phyloP scores from a whole-genome alignment of 352 stramenopile genomes.

The Saprolegnia parasitica region DNA sequence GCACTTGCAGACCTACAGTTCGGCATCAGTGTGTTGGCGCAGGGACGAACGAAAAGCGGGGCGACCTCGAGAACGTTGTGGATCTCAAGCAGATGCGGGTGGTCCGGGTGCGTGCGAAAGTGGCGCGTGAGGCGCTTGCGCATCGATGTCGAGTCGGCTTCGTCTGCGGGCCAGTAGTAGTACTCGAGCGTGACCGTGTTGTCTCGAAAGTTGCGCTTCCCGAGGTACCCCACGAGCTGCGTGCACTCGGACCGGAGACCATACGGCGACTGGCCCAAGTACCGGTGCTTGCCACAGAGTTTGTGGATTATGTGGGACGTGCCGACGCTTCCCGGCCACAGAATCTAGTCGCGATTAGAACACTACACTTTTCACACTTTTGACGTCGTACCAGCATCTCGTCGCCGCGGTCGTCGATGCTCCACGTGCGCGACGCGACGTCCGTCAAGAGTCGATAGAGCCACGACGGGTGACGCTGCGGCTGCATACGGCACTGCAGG shows the following conservation, averaged over 20 bases:
- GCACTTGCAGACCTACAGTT: slow-evolving; percentile 15
- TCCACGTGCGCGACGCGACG: slow-evolving; percentile 27
- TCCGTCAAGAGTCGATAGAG: slow-evolving; percentile 25
- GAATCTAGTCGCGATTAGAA: slow-evolving; percentile 1
- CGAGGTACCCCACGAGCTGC: slow-evolving; percentile 25
- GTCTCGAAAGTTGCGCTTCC: slow-evolving; percentile 27
- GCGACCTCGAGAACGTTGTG: slow-evolving; percentile 26
- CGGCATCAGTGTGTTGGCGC: not conserved
- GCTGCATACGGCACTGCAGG: slow-evolving; percentile 25
- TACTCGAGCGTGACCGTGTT: slow-evolving; percentile 28
- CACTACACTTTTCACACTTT: not conserved
- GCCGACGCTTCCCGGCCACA: slow-evolving; percentile 28
- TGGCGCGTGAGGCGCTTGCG: slow-evolving; percentile 25
- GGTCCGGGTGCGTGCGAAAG: slow-evolving; percentile 28
- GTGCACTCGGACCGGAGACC: slow-evolving; percentile 24
- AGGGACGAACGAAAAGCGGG: not conserved
- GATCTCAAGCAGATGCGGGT: slow-evolving; percentile 27
- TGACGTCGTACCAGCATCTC: slow-evolving; percentile 25
- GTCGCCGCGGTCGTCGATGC: slow-evolving; percentile 29
- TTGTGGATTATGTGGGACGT: slow-evolving; percentile 29
- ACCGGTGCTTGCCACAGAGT: slow-evolving; percentile 25
- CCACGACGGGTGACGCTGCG: slow-evolving; percentile 27
- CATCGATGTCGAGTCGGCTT: slow-evolving; percentile 16
- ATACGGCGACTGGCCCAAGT: slow-evolving; percentile 22
- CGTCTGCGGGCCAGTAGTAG: slow-evolving; percentile 25